Evolutionary conservation across 1,284 basidiomycete genomes (phyloP), one percentile per base, ranked within the genome.

Genomic region (Agaricales sp.): DNA sequence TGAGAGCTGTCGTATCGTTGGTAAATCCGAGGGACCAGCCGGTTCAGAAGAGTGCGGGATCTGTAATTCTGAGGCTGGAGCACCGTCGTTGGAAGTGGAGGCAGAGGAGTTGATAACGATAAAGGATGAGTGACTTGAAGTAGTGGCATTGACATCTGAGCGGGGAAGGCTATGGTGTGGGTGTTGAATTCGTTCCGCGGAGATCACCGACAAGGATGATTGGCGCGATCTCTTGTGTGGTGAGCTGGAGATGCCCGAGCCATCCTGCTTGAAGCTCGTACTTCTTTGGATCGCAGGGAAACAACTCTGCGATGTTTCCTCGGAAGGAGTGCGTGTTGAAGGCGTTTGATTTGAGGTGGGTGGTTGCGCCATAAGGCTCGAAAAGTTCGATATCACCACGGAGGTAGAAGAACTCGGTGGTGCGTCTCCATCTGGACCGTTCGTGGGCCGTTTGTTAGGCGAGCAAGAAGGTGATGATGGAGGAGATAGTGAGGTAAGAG

Each of bases 1-100:
- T 13, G 72, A 67, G 41, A 92, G 68, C 58, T 82, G 76, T 12
- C 65, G 59, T 3, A 58, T 52, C 1, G 70, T 73, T 2, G 80
- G 78, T 35, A 35, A 35, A 35, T 8, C 30, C n/a, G 30, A 35
- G 8, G 30, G n/a, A 35, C 30, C 30, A n/a, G 30, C 8, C 11
- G 30, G 30, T n/a, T 8, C 8, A 35, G 30, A n/a, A 35, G 30
- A 35, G 11, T 8, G n/a, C 11, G 30, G 30, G 8, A 11, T 35
- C n/a, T 35, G 30, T 8, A n/a, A 35, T 11, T 8, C 8, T n/a
- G 30, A 35, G n/a, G 30, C 30, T 11, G n/a, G 30, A 35, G 11
- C 30, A n/a, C n/a, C 30, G 30, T 35, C 30, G 30, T n/a, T 35
- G 30, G 30, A n/a, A n/a, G n/a, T n/a, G n/a, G n/a, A n/a, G n/a